phyloP scores from a whole-genome alignment of 495 filamentous ascomycete genomes.

The Trichoderma parareesei region DNA sequence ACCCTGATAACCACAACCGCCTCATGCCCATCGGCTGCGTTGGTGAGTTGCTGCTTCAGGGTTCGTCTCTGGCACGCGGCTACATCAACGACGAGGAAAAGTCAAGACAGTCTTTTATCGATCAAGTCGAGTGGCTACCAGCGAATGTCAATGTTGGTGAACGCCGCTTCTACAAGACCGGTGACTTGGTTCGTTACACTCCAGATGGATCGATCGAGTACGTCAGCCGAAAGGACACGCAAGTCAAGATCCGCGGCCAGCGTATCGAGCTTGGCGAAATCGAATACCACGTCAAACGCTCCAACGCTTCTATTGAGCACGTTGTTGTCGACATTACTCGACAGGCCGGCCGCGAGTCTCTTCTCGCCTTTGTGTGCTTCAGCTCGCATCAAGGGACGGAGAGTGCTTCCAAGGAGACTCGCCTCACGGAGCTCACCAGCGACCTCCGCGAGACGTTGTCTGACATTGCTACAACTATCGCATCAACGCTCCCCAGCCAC shows the following conservation, averaged over 20 bases:
- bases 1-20: slow-evolving; percentile 47
- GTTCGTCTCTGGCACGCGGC: slow-evolving; percentile 33
- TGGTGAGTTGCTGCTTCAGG: slow-evolving; percentile 72
- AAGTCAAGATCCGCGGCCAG: slow-evolving; percentile 25
- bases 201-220: slow-evolving; percentile 15
- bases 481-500: slow-evolving; percentile 9
- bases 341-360: slow-evolving; percentile 20
- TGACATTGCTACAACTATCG: slow-evolving; percentile 72
- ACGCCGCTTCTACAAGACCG: slow-evolving; percentile 33
- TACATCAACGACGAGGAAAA: slow-evolving; percentile 29
- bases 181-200: slow-evolving; percentile 41
- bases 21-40: slow-evolving; percentile 59
- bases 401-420: slow-evolving; percentile 17
- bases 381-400: not conserved
- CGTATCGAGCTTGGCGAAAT: slow-evolving; percentile 25
- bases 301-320: slow-evolving; percentile 4
- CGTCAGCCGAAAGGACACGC: slow-evolving; percentile 20
- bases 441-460: slow-evolving; percentile 48
- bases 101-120: slow-evolving; percentile 25
- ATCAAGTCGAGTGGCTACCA: slow-evolving; percentile 34
- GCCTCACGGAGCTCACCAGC: slow-evolving; percentile 56
- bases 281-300: slow-evolving; percentile 13
- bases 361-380: slow-evolving; percentile 23
- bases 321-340: slow-evolving; percentile 14
- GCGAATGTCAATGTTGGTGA: not conserved